Conservation (phyloP, 2,329 filamentous ascomycete genomes). For the Macrophomina tecta region DNA sequence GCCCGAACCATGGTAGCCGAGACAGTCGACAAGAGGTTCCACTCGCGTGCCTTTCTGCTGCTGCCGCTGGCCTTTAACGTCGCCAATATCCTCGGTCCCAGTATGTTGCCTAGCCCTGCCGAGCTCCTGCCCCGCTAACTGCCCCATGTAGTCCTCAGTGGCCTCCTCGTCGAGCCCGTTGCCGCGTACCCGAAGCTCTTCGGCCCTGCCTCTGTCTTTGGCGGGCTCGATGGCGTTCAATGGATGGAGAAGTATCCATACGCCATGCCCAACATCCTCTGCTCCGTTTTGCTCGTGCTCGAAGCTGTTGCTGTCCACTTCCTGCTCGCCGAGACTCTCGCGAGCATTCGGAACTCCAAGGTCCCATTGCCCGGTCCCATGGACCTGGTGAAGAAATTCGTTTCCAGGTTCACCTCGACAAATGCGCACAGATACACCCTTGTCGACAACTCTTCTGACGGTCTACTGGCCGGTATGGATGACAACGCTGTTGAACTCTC, state of each 20-base stretch:
- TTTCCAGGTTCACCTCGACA: constrained; percentile 23
- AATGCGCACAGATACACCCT: constrained; percentile 13
- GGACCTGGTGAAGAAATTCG: constrained; percentile 8
- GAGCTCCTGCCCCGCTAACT: background rate
- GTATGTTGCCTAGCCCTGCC: constrained; percentile 24
- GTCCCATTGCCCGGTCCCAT: constrained; percentile 2
- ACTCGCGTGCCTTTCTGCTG: constrained; percentile 48
- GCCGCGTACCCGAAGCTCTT: constrained; percentile 63
- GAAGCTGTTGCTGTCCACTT: constrained; percentile 63
- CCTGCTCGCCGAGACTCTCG: constrained; percentile 62
- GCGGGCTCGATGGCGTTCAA: constrained; percentile 58
- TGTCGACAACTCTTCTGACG: constrained; percentile 20
- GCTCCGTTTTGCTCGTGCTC: constrained; percentile 60
- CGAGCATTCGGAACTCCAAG: constrained; percentile 27
- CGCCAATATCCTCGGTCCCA: constrained; percentile 48
- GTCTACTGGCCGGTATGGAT: constrained; percentile 36
- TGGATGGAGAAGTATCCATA: constrained; percentile 70
- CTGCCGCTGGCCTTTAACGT: constrained; percentile 50
- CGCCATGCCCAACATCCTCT: constrained; percentile 67
- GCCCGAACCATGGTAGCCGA: constrained; percentile 52
- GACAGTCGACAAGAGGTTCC: constrained; percentile 47
- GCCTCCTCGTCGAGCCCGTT: constrained; percentile 66
- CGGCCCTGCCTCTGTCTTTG: constrained; percentile 61
- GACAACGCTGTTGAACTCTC: constrained; percentile 40
- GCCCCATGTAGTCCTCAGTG: constrained; percentile 60